Base-by-base conservation (phyloP, 345 rosid species). In the Pelargonium nanum region DNA sequence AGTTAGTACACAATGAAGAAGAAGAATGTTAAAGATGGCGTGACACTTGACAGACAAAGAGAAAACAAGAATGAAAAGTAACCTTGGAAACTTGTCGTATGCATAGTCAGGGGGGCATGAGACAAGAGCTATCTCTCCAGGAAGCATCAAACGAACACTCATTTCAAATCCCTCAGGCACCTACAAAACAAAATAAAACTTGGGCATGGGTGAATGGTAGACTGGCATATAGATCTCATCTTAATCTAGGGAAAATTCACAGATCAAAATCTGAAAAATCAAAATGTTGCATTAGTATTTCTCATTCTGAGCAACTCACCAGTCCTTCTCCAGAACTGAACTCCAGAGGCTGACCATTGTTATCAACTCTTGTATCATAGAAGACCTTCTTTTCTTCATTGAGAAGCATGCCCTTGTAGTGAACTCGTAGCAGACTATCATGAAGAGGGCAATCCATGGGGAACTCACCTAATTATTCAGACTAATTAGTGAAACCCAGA, bases 361-460 rank as follows among this genome's bases (percentile, higher is more conserved):
- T 93, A 58, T 81, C 89, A 63, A 72, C 68, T 78, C 82, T 80
- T 48, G 92, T 87, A 69, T 87, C 92, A 65, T 83, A 87, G 75
- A 93, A 85, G 23, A 84, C 82, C 6, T 63, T 80, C 75, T 85
- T 84, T 68, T 81, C 86, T 63, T 93, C 81, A 51, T 93, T 77
- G 60, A 87, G 90, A 75, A 93, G 90, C 87, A 74, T 81, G 69
- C 94, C 97, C 81, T 79, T 93, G 78, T 83, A 89, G 75, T 93
- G 97, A 59, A 86, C 89, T 15, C 75, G 80, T 63, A 89, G 77
- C 21, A 71, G 82, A 72, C 97, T 84, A 70, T 87, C 97, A 65
- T 89, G 88, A 65, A 93, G 99, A 23, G 99, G 97, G 64, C 95
- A 87, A 77, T 89, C 97, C 96, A 93, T 93, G 2, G 99, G 99